Evolutionary conservation across 1,284 basidiomycete species (phyloP), one percentile per base, ranked within the genome.

Genomic region (Xerocomus amazonicus): DNA sequence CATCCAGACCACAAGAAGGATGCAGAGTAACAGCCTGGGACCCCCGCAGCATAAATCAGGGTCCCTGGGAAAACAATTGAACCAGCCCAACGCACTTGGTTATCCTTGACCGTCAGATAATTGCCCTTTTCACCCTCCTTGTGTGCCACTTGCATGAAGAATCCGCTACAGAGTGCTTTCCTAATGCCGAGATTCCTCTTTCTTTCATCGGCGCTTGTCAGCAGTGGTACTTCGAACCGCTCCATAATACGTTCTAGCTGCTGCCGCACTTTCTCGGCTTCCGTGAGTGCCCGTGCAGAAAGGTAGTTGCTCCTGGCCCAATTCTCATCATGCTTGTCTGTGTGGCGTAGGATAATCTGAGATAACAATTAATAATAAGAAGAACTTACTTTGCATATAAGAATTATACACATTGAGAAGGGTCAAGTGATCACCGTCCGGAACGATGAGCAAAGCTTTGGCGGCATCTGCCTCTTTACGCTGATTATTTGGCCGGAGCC

Each of bases 121-220:
- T 75, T 79, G 3, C 83, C 83, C 73, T 92, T 93, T 61, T 92
- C 90, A n/a, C 92, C 92, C 63, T 94, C 91, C 68, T 92, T 92
- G 70, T 97, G 93, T 6, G 95, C 96, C 8, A 96, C 85, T 68
- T 98, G 96, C 96, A 97, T 97, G 73, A 99, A 99, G 78, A 93
- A 99, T 0, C 95, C 96, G 63, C 88, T 91, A 0, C 92, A 87
- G 39, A 99, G 76, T 2, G 90, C 87, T 69, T 88, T 86, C 28
- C 92, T 83, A 52, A 99, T 87, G 60, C 90, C 88, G 52, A 73
- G 63, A 71, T 84, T 91, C 63, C 92, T 83, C 62, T 86, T 89
- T 66, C 81, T 82, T 68, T 90, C 83, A 62, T 97, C 90, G 2
- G 73, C 68, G 1, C 87, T 82, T n/a, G 90, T 87, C 26, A 95